phyloP scores from a whole-genome alignment of 768 basidiomycete genomes.

The Multifurca ochricompacta region DNA sequence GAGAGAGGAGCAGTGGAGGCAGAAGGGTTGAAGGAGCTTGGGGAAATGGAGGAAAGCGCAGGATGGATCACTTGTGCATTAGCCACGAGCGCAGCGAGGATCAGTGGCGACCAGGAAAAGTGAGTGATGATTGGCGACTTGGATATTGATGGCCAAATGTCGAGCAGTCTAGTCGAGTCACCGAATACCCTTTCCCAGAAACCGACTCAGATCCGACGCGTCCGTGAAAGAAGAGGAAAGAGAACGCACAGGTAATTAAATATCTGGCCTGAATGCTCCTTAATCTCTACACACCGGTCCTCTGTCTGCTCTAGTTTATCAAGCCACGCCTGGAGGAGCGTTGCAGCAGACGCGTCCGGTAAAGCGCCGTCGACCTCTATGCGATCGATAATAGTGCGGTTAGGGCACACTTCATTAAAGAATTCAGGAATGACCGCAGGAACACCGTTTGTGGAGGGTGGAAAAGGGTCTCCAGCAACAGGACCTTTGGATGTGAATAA shows the following conservation, averaged over 20 bases:
- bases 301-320: conserved; percentile 29
- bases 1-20: conserved; percentile 24
- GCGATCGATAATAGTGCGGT: conserved; percentile 29
- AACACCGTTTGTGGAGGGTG: conserved; percentile 27
- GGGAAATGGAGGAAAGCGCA: background rate
- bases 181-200: conserved; percentile 29
- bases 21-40: background rate
- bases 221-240: background rate
- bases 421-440: conserved; percentile 32
- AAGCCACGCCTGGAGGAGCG: conserved; percentile 35
- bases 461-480: conserved; percentile 35
- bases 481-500: conserved; percentile 28
- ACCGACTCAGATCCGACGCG: background rate
- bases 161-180: conserved; percentile 27
- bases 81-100: conserved; percentile 27
- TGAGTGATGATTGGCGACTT: conserved; percentile 30
- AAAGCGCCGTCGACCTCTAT: conserved; percentile 27
- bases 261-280: conserved; percentile 28
- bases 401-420: conserved; percentile 36
- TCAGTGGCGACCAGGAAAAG: conserved; percentile 34
- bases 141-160: conserved; percentile 30
- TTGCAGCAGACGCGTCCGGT: conserved; percentile 23
- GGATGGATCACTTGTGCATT: conserved; percentile 27
- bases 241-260: conserved; percentile 33
- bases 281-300: conserved; percentile 36